Conservation (phyloP, 2,329 filamentous ascomycete genomes). For the Phoma sp. region DNA sequence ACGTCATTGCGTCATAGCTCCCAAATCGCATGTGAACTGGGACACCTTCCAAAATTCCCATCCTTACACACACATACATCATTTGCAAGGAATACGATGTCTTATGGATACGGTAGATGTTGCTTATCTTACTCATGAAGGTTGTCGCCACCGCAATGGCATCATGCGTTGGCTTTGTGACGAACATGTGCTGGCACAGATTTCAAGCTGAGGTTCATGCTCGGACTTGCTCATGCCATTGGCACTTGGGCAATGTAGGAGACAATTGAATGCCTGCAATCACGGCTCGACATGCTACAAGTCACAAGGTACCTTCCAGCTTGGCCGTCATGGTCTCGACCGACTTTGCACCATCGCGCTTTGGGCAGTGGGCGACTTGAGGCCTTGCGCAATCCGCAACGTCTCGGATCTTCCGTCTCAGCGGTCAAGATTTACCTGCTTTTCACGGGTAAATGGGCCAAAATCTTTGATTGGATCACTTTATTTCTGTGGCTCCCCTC, state of each 20-base stretch:
- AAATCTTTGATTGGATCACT: constrained; percentile 6
- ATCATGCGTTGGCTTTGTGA: constrained; percentile 1
- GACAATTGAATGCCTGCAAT: neutral
- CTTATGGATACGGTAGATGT: neutral
- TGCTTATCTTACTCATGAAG: neutral
- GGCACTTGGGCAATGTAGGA: too few species aligned
- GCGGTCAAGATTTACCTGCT: constrained; percentile 12
- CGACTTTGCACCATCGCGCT: neutral
- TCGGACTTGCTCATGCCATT: too few species aligned
- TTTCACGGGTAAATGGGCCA: neutral
- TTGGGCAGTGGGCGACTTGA: constrained; percentile 5
- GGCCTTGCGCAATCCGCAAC: constrained; percentile 2
- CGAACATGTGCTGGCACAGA: neutral
- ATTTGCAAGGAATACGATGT: neutral
- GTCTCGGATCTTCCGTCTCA: constrained; percentile 1
- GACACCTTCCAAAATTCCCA: neutral
- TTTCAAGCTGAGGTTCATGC: too few species aligned
- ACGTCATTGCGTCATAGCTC: constrained; percentile 4
- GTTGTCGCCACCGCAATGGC: constrained; percentile 3
- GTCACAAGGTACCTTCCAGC: neutral
- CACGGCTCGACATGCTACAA: neutral
- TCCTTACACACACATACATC: constrained; percentile 2
- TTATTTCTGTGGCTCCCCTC: constrained; percentile 8
- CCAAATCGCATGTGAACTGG: neutral
- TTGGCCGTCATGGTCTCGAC: constrained; percentile 4